phyloP scores from a whole-genome alignment of 2,329 filamentous ascomycete species.

The Aureobasidium musti region DNA sequence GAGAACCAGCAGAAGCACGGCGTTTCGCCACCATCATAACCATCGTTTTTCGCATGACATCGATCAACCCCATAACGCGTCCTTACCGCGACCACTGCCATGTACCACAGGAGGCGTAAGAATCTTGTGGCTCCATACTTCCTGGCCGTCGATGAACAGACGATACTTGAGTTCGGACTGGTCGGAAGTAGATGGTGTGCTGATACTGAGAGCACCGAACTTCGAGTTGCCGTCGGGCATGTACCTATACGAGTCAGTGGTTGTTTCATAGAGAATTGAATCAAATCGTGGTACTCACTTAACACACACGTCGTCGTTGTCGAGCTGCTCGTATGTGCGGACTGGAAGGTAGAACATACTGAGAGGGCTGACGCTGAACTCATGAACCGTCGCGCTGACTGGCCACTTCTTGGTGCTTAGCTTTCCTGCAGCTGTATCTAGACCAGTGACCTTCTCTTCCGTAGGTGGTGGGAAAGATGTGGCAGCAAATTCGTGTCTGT shows the following conservation, averaged over 20 bases:
- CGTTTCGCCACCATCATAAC: background rate
- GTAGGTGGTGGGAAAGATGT: slow-evolving; percentile 67
- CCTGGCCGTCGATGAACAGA: slow-evolving; percentile 77
- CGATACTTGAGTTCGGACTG: slow-evolving; percentile 77
- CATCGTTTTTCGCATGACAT: background rate
- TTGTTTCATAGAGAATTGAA: background rate
- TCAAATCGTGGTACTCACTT: slow-evolving; percentile 61
- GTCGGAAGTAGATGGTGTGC: slow-evolving; percentile 62
- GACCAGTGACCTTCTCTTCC: slow-evolving; percentile 49
- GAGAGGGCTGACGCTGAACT: slow-evolving; percentile 88
- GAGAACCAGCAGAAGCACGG: background rate
- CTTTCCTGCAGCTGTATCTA: slow-evolving; percentile 36
- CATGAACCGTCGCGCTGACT: slow-evolving; percentile 68
- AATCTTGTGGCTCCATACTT: slow-evolving; percentile 67
- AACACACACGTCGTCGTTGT: slow-evolving; percentile 78
- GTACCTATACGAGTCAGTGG: slow-evolving; percentile 56
- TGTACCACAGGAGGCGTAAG: slow-evolving; percentile 47
- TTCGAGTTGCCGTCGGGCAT: slow-evolving; percentile 85
- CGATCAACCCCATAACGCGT: slow-evolving; percentile 49
- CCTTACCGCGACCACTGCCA: slow-evolving; percentile 47
- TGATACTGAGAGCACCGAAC: slow-evolving; percentile 80
- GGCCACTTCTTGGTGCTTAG: slow-evolving; percentile 53
- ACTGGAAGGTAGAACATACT: slow-evolving; percentile 93
- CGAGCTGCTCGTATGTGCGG: slow-evolving; percentile 77
- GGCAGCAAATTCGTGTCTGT: slow-evolving; percentile 95